Base-by-base conservation (phyloP, 768 basidiomycete genomes). In the Naganishia onofrii region DNA sequence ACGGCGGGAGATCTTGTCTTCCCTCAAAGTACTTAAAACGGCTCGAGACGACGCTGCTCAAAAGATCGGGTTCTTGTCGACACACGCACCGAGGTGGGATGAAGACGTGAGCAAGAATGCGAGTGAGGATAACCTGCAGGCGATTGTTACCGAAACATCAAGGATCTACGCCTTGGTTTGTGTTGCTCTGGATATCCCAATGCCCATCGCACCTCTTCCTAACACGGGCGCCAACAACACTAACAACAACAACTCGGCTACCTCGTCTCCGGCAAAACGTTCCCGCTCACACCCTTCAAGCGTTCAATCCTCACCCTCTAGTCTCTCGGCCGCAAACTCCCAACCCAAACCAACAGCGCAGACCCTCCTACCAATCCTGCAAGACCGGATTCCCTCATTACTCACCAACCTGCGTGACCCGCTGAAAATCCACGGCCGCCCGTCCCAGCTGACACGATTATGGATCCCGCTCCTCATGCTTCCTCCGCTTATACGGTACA, bases 391-490 rank as follows among this genome's bases (percentile, higher is more conserved):
- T 71, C 82, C 46, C 26, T 63, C 34, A 74, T 63, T 70, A 15
- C 82, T 80, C 70, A 76, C 77, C 52, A 38, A 74, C 13, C 69
- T 79, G 76, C 3, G 80, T 80, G 64, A 71, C 64, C 55, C 76
- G 63, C 31, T 85, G 56, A 65, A 76, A 76, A 5, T 81, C 78
- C 86, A 95, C 56, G 79, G 83, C 23, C 87, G 90, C 19, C 95
- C 95, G 0, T 86, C 87, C 1, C 82, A 85, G 4, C 77, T 91
- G 19, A 86, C 87, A 0, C 86, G 88, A 9, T 70, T 89, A 28
- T 97, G 95, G 94, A 93, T 70, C 0, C 87, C 86, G 32, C 80
- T 93, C 10, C 81, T 97, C 28, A 77, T 95, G 38, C 79, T 91
- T 21, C 93, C 94, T 0, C 88, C 92, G 0, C 76, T 90, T 1